A percentile compares a stretch with the other conserved stretches of the same genome.
phyloP scores from a whole-genome alignment of 345 rosid genomes.

The Barbarea vulgaris region DNA sequence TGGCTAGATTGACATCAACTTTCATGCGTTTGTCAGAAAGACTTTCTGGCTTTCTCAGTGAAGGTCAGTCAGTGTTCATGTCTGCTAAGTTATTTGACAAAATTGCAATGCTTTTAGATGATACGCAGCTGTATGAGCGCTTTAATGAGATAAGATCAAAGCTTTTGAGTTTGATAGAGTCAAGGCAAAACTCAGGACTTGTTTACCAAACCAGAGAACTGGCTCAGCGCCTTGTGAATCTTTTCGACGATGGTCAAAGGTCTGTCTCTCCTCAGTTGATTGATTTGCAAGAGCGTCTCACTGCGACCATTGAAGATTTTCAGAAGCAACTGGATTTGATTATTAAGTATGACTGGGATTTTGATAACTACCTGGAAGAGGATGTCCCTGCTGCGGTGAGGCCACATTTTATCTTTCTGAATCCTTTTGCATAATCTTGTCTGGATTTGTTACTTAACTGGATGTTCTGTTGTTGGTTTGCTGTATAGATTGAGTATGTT shows the following conservation, averaged over 20 bases:
- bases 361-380: conserved; percentile 88
- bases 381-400: conserved; percentile 99
- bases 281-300: conserved; percentile 81
- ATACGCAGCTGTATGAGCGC: conserved; percentile 68
- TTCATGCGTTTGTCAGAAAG: conserved; percentile 84
- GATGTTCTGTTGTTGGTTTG: conserved; percentile 38
- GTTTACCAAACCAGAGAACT: conserved; percentile 72
- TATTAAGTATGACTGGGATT: conserved; percentile 92
- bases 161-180: conserved; percentile 73
- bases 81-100: conserved; percentile 80
- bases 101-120: conserved; percentile 75
- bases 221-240: conserved; percentile 69
- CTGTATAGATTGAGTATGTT: conserved; percentile 44
- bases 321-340: conserved; percentile 95
- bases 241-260: conserved; percentile 76
- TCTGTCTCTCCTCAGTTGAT: conserved; percentile 84
- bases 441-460: conserved; percentile 17
- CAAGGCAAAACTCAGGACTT: conserved; percentile 73
- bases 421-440: not conserved
- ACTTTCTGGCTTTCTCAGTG: conserved; percentile 87
- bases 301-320: conserved; percentile 80
- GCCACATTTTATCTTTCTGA: conserved; percentile 48
- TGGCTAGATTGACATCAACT: conserved; percentile 64
- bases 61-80: conserved; percentile 74
- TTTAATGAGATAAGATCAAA: conserved; percentile 70